Base-by-base conservation (phyloP, 345 rosid species). In the Mallotus nudiflorus region DNA sequence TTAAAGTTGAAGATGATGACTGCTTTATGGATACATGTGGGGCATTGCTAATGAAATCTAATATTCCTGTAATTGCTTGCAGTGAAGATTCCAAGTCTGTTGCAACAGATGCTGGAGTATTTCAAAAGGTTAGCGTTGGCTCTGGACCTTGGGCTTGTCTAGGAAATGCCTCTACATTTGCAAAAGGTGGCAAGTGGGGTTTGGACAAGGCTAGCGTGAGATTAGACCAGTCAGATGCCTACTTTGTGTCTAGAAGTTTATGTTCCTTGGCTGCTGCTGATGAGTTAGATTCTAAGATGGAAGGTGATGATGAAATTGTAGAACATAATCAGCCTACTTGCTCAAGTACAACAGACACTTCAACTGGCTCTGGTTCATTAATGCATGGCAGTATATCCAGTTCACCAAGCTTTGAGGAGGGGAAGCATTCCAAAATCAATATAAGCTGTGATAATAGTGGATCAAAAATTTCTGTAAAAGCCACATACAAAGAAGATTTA, bases 401-500 rank as follows among this genome's bases (percentile, higher is more conserved):
- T 74, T 86, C 87, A 28, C 80, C 78, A 28, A 87, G 85, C 69
- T 75, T 81, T 60, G 87, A 82, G 73, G 86, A 76, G 53, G 79
- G 65, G 55, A 86, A 79, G 68, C 82, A 77, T 58, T 70, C 68
- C 11, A 81, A 83, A 75, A 54, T 66, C 19, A 74, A 74, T 55
- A 63, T 73, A 59, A 77, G 62, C 60, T 72, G 37, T 51, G 44
- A 45, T 40, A 88, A 82, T 59, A 69, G 78, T 42, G 82, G 86
- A 69, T 78, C 84, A 25, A 81, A 68, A 64, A 65, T 93, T 39
- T 83, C 87, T 0, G 84, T 93, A 27, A 93, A 93, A 84, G 98
- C 92, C n/a, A 91, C 83, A 37, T 91, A 87, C 60, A 84, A 80
- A 73, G 96, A 88, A 15, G 96, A 91, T 64, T 85, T 85, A 6